Evolutionary conservation across 495 filamentous ascomycete species (phyloP), one percentile per base, ranked within the genome.

Genomic region (Bathelium albidoporum): DNA sequence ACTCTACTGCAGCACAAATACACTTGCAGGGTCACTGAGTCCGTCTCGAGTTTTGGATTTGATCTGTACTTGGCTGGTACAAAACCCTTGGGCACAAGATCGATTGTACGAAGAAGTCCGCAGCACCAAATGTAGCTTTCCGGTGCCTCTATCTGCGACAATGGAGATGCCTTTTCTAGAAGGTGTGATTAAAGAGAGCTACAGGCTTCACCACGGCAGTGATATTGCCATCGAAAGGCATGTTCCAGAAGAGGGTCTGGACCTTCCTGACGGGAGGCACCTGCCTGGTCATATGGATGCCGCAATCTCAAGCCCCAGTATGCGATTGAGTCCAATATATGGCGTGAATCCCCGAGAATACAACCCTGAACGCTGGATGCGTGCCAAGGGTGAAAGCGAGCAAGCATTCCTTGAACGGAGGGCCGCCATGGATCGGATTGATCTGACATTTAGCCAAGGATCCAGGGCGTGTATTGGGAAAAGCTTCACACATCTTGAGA

Each of bases 1-100:
- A 55, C 49, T 55, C 22, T 55, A 55, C 24, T 55, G 49, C 24
- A 55, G 49, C 49, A 55, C 49, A 55, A 55, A 55, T 29, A 55
- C 49, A 7, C 24, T 55, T 9, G 49, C 49, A 24, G 49, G 49
- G 26, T 55, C 49, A 29, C 49, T 55, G 7, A 55, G 49, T 29
- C 49, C 49, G 9, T 55, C 49, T 29, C 49, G 49, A 16, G 49
- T 55, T 20, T 29, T 55, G 49, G 49, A 55, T 55, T 16, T 55
- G 49, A 55, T 55, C 24, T 55, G 49, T 24, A 55, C 49, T 2
- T 55, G 49, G 49, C 49, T 55, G 7, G 49, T 55, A 16, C 49
- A 55, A 29, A 55, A 55, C 29, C 49, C 49, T 16, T 55, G 49
- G 49, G 49, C 49, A 11, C 49, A 55, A 55, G 49, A 55, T 55